Conservation (phyloP, 345 rosid genomes). For the Dimocarpus longan region DNA sequence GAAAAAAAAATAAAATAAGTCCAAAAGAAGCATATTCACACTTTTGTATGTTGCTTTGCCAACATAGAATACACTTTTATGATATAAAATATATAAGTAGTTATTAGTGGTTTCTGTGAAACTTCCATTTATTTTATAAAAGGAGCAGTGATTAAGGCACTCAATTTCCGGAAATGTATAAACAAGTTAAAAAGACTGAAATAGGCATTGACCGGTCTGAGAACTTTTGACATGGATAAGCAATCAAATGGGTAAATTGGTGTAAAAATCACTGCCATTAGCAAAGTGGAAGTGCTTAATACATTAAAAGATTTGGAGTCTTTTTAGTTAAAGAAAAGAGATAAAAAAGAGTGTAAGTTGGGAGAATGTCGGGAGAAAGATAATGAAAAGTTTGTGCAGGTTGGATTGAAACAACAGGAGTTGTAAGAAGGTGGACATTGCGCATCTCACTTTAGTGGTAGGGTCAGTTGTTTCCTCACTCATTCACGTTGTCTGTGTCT, state of each 20-base stretch:
- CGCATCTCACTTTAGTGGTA: slow-evolving; percentile 18
- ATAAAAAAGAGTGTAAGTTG: slow-evolving; percentile 19
- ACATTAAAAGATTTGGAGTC: background rate
- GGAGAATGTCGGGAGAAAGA: slow-evolving; percentile 31
- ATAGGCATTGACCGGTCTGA: background rate
- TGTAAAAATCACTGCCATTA: background rate
- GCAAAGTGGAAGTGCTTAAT: background rate
- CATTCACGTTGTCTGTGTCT: slow-evolving; percentile 11
- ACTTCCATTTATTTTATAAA: background rate
- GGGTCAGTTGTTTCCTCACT: background rate
- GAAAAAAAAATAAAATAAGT: slow-evolving; percentile 19
- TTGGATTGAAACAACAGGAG: slow-evolving; percentile 15
- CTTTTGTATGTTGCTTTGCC: slow-evolving; percentile 50
- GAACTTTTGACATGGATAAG: background rate
- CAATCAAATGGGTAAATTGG: background rate
- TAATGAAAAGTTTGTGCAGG: slow-evolving; percentile 3
- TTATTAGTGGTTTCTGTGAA: slow-evolving; percentile 16
- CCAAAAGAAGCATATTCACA: slow-evolving; percentile 40
- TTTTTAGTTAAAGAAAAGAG: background rate
- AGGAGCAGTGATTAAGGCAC: slow-evolving; percentile 3
- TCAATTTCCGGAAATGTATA: background rate
- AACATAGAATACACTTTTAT: slow-evolving; percentile 32
- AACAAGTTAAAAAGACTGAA: background rate
- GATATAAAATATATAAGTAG: background rate
- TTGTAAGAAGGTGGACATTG: slow-evolving; percentile 21